Percentiles rank a stretch among this genome's conserved stretches.
Evolutionary conservation across 441 rosid species (phyloP).

Genomic region (Melastoma candidum): DNA sequence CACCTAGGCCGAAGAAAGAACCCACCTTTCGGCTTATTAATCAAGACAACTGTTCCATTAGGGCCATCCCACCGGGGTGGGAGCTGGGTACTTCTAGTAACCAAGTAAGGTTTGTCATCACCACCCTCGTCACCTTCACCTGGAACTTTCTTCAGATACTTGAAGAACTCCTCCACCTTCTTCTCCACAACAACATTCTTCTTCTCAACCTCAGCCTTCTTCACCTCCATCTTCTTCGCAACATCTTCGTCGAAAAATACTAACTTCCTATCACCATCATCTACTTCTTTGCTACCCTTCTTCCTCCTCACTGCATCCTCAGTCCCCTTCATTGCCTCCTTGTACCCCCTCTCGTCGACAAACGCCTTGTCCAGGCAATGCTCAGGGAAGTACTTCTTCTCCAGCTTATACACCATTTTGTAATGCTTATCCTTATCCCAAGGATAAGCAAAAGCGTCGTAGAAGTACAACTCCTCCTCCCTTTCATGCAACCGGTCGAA

Average conservation of each 20-base stretch:
- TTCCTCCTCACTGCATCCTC: constrained; percentile 8
- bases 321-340: constrained; percentile 17
- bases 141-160: constrained; percentile 67
- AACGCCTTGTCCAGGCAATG: constrained; percentile 88
- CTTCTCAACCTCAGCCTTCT: constrained; percentile 8
- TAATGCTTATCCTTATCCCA: constrained; percentile 97
- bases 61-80: constrained; percentile 91
- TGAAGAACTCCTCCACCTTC: constrained; percentile 83
- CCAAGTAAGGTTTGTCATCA: constrained; percentile 63
- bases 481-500: constrained; percentile 77
- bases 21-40: constrained; percentile 90
- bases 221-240: constrained; percentile 22
- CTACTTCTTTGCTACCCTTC: constrained; percentile 13
- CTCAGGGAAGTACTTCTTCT: constrained; percentile 91
- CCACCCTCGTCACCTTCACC: constrained; percentile 36
- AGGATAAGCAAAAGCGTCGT: constrained; percentile 78
- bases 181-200: constrained; percentile 46
- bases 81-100: constrained; percentile 65
- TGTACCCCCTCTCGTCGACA: constrained; percentile 22
- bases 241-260: constrained; percentile 39
- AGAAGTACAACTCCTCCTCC: constrained; percentile 79
- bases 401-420: constrained; percentile 91
- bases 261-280: constrained; percentile 24
- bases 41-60: constrained; percentile 70
- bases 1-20: not conserved